phyloP scores from a whole-genome alignment of 805 yeast species.

The Naumovozyma dairenensis region DNA sequence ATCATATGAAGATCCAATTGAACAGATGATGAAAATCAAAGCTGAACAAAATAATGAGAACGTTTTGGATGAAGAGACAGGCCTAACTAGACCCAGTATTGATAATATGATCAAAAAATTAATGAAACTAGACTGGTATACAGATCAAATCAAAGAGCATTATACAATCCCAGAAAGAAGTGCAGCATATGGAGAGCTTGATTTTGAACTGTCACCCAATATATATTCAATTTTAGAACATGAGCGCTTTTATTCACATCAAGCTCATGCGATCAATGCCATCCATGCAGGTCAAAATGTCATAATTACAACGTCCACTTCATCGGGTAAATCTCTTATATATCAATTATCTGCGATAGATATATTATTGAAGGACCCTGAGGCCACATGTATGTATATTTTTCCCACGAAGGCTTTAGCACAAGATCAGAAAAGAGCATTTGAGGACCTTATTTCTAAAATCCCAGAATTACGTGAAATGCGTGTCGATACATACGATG shows the following conservation, averaged over 20 bases:
- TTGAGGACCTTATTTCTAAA: conserved; percentile 44
- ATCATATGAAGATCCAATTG: conserved; percentile 51
- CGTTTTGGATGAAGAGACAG: conserved; percentile 19
- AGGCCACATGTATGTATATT: conserved; percentile 66
- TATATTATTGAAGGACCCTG: conserved; percentile 32
- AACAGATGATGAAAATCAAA: conserved; percentile 38
- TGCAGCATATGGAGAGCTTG: conserved; percentile 37
- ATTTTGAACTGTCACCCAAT: conserved; percentile 41
- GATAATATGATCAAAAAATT: conserved; percentile 42
- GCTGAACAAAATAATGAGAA: conserved; percentile 12
- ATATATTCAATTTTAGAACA: conserved; percentile 42
- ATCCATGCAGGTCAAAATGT: conserved; percentile 52
- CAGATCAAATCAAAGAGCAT: conserved; percentile 50
- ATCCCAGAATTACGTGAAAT: conserved; percentile 39
- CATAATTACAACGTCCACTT: conserved; percentile 87
- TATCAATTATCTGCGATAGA: conserved; percentile 78
- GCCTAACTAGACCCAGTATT: conserved; percentile 33
- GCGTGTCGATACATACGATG: conserved; percentile 77
- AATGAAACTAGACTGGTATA: conserved; percentile 41
- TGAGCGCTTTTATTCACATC: conserved; percentile 64
- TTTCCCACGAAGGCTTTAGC: conserved; percentile 98
- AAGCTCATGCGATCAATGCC: conserved; percentile 62
- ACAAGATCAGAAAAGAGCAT: conserved; percentile 87
- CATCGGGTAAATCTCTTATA: conserved; percentile 90
- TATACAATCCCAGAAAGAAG: conserved; percentile 38